Conservation (phyloP, 1,139 yeast genomes). For the Saccharomycopsis hybrid region DNA sequence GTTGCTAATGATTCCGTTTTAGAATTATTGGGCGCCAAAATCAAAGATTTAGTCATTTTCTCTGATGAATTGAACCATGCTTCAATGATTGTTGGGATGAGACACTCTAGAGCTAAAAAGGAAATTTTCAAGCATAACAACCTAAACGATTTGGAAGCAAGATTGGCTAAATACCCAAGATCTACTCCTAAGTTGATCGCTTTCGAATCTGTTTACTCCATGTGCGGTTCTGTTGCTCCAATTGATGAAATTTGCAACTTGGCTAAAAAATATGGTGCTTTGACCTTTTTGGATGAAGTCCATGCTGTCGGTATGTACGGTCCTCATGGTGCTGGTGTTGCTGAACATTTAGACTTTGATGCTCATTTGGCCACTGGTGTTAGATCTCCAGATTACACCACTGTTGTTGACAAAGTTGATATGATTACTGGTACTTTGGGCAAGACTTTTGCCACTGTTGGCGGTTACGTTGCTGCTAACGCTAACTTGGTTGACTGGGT, state of each 20-base stretch:
- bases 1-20: conserved; percentile 98
- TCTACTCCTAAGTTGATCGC: conserved; percentile 91
- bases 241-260: conserved; percentile 88
- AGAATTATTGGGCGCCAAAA: conserved; percentile 82
- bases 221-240: conserved; percentile 97
- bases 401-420: conserved; percentile 86
- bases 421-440: conserved; percentile 97
- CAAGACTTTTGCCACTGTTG: conserved; percentile 94
- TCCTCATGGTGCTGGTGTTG: conserved; percentile 99
- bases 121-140: conserved; percentile 91
- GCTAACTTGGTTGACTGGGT: conserved; percentile 85
- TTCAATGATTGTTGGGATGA: conserved; percentile 93
- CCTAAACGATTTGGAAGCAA: conserved; percentile 70
- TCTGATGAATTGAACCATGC: conserved; percentile 95
- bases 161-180: conserved; percentile 73
- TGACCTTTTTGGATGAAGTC: conserved; percentile 95
- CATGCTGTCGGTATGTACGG: conserved; percentile 99
- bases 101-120: conserved; percentile 82
- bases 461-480: conserved; percentile 95
- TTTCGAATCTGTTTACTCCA: conserved; percentile 93
- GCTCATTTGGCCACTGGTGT: conserved; percentile 68
- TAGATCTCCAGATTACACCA: conserved; percentile 41
- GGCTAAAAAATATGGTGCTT: conserved; percentile 95
- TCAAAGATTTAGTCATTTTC: conserved; percentile 84
- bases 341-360: conserved; percentile 89